Conservation (phyloP, 768 basidiomycete species). For the Boletus rubroflammeus region DNA sequence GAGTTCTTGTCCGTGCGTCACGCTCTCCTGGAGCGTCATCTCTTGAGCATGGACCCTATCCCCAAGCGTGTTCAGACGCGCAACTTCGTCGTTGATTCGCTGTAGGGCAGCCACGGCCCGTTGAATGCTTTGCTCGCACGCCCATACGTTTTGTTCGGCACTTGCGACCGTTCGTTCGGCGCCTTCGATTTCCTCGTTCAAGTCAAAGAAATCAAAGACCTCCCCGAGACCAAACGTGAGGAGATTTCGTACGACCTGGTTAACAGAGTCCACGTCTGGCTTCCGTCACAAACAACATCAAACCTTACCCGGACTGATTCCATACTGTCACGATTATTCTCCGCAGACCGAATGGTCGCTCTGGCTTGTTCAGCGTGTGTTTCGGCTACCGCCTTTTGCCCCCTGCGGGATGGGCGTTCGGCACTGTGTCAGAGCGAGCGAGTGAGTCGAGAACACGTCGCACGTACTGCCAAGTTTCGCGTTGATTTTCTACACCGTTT, state of each 20-base stretch:
- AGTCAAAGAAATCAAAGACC: conserved; percentile 14
- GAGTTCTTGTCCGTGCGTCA: conserved; percentile 2
- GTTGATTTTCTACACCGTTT: neutral
- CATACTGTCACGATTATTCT: conserved; percentile 9
- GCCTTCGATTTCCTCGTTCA: conserved; percentile 12
- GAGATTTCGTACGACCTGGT: conserved; percentile 12
- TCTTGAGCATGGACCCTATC: conserved; percentile 2
- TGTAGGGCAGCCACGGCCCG: conserved; percentile 2
- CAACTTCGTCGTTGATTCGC: conserved; percentile 1
- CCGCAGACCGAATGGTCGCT: conserved; percentile 8
- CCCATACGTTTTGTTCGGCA: conserved; percentile 1
- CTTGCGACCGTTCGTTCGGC: conserved; percentile 7
- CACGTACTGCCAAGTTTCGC: conserved; percentile 9
- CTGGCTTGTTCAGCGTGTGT: conserved; percentile 11
- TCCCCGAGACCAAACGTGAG: conserved; percentile 16
- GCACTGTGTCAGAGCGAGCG: neutral
- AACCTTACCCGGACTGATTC: conserved; percentile 14
- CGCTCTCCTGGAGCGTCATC: conserved; percentile 5
- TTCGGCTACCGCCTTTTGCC: conserved; percentile 1
- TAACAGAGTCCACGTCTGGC: neutral
- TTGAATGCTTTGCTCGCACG: conserved; percentile 8
- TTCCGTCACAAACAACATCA: neutral
- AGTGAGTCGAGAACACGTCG: neutral
- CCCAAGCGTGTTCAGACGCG: conserved; percentile 2
- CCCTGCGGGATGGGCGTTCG: neutral